Evolutionary conservation across 2,329 filamentous ascomycete species (phyloP), one percentile per base, ranked within the genome.

Genomic region (Diaporthe sp.): DNA sequence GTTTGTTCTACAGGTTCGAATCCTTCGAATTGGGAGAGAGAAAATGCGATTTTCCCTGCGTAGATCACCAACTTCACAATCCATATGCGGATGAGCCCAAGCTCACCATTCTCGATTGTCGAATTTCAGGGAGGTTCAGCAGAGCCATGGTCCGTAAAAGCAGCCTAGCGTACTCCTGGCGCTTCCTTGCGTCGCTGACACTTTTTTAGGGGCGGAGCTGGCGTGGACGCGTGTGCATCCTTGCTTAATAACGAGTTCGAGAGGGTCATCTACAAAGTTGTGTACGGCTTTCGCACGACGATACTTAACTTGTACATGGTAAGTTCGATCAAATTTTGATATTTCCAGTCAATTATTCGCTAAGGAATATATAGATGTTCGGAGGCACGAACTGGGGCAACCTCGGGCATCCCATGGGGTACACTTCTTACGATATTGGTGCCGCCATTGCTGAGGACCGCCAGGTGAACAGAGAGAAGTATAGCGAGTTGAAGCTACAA

Each of bases 381-480:
- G 94, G 94, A 22, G 94, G 94, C 12, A 95, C 94, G 0, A 97
- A 96, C 80, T 96, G 94, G 94, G 94, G 94, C 0, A 95, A 95
- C 76, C 82, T 94, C 7, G 93, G 93, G 0, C 91, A 94, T 77
- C 87, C 92, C 13, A 91, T 91, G 22, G 91, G 88, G 4, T 92
- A 92, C 74, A 91, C 88, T 0, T 88, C 86, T 0, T 89, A 90
- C 61, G 88, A 90, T 73, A 90, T 89, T 68, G 88, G 84, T 13
- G 84, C 86, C 15, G 84, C 87, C 15, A 94, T 96, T 63, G 87
- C 88, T 1, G 94, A 96, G 79, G 91, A 93, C 55, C 88, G 94
- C 27, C 88, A 88, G 1, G 85, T 96, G 5, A 84, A 87, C 44
- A 88, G 93, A 2, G 93, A 95, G 79, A 96, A 96, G 81, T 96